Base-by-base conservation (phyloP, 176 grass and related monocot genomes). In the Leersia perrieri region DNA sequence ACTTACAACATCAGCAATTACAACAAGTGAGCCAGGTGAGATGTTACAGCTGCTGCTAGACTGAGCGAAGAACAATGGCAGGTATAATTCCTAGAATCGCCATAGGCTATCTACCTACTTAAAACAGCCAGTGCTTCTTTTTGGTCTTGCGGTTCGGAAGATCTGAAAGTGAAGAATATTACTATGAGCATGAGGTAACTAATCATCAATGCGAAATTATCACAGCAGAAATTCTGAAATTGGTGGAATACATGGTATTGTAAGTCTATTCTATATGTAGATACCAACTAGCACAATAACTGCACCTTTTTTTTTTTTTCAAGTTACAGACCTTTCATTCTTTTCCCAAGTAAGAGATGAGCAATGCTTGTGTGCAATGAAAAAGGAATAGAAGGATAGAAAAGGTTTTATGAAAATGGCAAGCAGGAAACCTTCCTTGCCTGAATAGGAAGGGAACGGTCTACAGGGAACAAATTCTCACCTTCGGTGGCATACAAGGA, bases 41-140 rank as follows among this genome's bases (percentile, higher is more conserved):
- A 63, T 25, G 64, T 65, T 85, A 76, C 65, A 76, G 11, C 60
- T 70, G 76, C 55, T 55, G 71, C 64, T 81, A 58, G 71, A 65
- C 63, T 28, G 60, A 20, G 9, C 64, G 10, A 84, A 80, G 39
- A 47, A 18, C 34, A 18, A 4, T 10, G 40, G 67, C 53, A 68
- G 23, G 16, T 40, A 34, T 20, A 9, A 33, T 34, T 70, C 75
- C 63, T 70, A 81, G 26, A 80, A 81, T 33, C 14, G 22, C 42
- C 7, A 3, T 75, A 76, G 73, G 28, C 76, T 70, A 28, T 23
- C 51, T 23, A 58, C 66, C 28, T n/a, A 36, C 68, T 74, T 98
- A 98, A 79, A 98, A 98, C 73, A 95, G 88, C 92, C 92, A 89
- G 47, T 98, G 86, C 75, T 95, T 98, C 86, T 86, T 94, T 66